These are phyloP conservation scores for Porcisia hertigi DNA, from an alignment of 208 protist genomes.

Conservation along the genomic window DNA sequence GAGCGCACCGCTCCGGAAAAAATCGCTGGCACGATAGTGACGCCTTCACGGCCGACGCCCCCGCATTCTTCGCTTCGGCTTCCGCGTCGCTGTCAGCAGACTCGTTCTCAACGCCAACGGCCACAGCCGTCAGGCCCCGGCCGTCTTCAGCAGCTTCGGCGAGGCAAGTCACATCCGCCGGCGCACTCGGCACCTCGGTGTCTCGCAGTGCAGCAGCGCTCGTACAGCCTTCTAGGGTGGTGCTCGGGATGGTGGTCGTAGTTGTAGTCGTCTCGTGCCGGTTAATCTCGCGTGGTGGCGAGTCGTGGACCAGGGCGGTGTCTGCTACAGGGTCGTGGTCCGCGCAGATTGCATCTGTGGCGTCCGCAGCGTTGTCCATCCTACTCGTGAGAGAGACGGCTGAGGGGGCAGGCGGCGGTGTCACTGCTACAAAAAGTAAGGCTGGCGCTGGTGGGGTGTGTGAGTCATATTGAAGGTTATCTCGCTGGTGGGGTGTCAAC, in stretches of 20 bases:
- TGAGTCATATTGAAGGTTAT: background rate
- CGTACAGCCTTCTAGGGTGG: background rate
- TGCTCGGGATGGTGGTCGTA: background rate
- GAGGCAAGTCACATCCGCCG: background rate
- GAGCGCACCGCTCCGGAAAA: background rate
- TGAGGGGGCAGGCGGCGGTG: background rate
- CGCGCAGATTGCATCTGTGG: background rate
- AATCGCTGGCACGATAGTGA: background rate
- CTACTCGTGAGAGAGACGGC: background rate
- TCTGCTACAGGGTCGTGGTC: background rate
- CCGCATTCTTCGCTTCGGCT: background rate
- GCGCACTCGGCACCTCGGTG: background rate
- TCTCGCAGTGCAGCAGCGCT: background rate
- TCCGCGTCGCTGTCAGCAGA: background rate
- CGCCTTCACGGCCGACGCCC: background rate
- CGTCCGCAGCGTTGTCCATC: background rate
- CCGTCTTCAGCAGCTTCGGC: background rate
- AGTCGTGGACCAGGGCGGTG: background rate
- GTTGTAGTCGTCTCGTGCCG: background rate
- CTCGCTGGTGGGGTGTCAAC: background rate
- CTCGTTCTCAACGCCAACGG: background rate
- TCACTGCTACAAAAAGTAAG: background rate
- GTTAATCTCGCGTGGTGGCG: background rate
- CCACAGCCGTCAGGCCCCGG: background rate
- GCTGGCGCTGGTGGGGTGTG: background rate